Conservation (phyloP, 2,329 filamentous ascomycete genomes). For the Penicillium sp. region DNA sequence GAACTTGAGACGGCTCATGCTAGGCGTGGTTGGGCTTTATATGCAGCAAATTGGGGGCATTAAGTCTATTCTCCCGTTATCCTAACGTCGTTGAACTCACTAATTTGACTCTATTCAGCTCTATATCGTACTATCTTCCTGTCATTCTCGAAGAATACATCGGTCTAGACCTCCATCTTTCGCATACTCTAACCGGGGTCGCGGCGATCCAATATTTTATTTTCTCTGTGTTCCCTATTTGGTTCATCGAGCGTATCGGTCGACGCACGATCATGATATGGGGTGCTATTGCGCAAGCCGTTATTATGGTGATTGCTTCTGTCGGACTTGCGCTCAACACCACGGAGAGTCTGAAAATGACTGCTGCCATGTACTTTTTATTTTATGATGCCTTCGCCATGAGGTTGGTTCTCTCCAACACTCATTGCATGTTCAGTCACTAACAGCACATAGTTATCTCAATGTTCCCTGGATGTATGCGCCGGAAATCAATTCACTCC, state of each 20-base stretch:
- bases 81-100: not conserved
- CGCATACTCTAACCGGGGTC: not conserved
- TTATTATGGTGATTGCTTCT: not conserved
- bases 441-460: slow-evolving; percentile 8
- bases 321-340: not conserved
- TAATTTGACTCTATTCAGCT: not conserved
- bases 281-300: not conserved
- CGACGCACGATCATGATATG: slow-evolving; percentile 6
- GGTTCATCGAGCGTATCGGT: not conserved
- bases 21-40: slow-evolving; percentile 1
- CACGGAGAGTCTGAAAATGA: not conserved
- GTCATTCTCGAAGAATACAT: slow-evolving; percentile 5
- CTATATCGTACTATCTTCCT: slow-evolving; percentile 2
- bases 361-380: slow-evolving; percentile 8
- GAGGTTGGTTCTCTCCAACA: too few species aligned
- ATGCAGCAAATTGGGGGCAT: slow-evolving; percentile 6
- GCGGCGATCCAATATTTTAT: slow-evolving; percentile 1
- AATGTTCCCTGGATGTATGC: slow-evolving; percentile 42
- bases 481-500: slow-evolving; percentile 48
- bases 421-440: too few species aligned
- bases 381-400: slow-evolving; percentile 8
- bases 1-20: not conserved
- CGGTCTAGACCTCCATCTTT: not conserved
- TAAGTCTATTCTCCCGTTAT: not conserved
- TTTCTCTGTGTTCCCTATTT: not conserved